Conservation (phyloP, 139 green algal genomes). For the Auxenochlorella pyrenoidosa region DNA sequence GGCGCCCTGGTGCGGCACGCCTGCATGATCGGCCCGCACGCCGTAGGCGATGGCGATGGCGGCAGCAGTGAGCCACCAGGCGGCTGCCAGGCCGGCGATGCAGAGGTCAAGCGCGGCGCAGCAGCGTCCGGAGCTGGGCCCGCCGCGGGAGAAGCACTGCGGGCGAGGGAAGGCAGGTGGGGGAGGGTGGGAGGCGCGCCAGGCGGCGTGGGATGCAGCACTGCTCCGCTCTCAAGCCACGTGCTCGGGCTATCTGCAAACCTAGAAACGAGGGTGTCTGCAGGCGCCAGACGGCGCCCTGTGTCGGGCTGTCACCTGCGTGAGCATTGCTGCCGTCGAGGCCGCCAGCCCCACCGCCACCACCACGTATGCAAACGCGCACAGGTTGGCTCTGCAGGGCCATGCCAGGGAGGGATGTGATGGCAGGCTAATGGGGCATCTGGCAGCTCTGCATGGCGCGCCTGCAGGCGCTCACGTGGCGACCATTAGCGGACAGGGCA, state of each 20-base stretch:
- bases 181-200: neutral
- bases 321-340: neutral
- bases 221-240: too few relatives aligned
- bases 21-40: conserved; percentile 1
- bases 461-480: too few relatives aligned
- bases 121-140: neutral
- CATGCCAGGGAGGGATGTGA: neutral
- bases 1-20: neutral
- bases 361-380: conserved; percentile 21
- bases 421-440: too few relatives aligned
- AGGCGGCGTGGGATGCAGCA: too few relatives aligned
- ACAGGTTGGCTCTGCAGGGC: conserved; percentile 29
- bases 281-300: neutral
- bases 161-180: neutral
- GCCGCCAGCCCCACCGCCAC: neutral
- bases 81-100: neutral
- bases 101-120: neutral
- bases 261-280: too few relatives aligned
- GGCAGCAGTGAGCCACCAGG: neutral
- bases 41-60: conserved; percentile 6
- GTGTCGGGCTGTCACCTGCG: neutral
- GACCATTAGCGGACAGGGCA: too few relatives aligned
- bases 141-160: conserved; percentile 3
- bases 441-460: neutral
- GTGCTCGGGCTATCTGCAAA: too few relatives aligned